Base-by-base conservation (phyloP, 192 early-diverging fungal species). In the Pilaira anomala region DNA sequence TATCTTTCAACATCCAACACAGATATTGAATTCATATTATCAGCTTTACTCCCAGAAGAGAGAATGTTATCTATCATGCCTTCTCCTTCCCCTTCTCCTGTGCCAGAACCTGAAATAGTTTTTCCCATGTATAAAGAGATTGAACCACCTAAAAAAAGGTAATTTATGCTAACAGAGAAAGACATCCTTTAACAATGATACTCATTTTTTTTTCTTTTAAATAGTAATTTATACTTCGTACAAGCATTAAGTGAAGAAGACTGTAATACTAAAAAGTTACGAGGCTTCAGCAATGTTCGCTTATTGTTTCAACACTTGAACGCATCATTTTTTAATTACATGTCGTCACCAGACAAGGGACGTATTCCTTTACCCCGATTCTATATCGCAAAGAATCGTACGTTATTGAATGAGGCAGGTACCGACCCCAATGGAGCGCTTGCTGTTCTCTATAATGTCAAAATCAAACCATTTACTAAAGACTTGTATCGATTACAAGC, bases 301-400 rank as follows among this genome's bases (percentile, higher is more conserved):
- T 25, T 21, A 19, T 19, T 64, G 18, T 71, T 57, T 26, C 25
- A 60, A 18, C 13, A 39, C 6, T 28, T 71, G 24, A 65, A 64
- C 14, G 19, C 41, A 7, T 40, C 45, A 7, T 59, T 71, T 30
- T 71, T 65, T 39, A 29, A 65, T 7, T 39, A 30, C n/a, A 40
- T 66, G 25, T 12, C 57, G 9, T n/a, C 6, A 22, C 16, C 13
- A 16, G 12, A 58, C 18, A 22, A 22, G 12, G 36, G 41, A 4
- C 11, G 29, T 13, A 11, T 58, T 26, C 72, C 72, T 11, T 28
- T 65, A 0, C 66, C 72, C 1, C 66, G 72, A 2, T 63, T 74
- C 14, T 74, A 65, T 51, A 65, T 74, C 12, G 50, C 60, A 36
- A 67, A 68, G n/a, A 74, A 74, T 41, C 66, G 72, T 12, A 74